These are phyloP conservation scores for Peronosclerospora sorghi DNA, from an alignment of 352 stramenopile species.

Conservation along the genomic window DNA sequence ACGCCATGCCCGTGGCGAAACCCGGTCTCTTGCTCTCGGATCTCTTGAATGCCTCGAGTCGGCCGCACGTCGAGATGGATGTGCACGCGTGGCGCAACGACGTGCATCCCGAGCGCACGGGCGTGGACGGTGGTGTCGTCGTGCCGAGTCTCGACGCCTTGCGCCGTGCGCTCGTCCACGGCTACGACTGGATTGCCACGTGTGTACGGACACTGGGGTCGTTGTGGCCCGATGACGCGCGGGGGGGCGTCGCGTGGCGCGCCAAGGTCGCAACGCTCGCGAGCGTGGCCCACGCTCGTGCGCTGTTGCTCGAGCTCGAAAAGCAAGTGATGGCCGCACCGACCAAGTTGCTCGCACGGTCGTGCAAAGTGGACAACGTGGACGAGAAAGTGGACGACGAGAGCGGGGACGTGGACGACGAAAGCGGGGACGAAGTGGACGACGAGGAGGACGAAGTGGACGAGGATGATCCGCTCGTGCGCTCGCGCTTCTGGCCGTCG, in stretches of 20 bases:
- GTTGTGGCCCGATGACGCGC: conserved; percentile 38
- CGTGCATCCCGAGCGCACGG: too few relatives aligned
- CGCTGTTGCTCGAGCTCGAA: conserved; percentile 44
- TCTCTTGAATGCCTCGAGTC: conserved; percentile 48
- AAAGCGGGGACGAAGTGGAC: conserved; percentile 61
- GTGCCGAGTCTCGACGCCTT: conserved; percentile 38
- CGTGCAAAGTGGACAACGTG: conserved; percentile 7
- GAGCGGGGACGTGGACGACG: conserved; percentile 25
- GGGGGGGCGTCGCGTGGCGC: conserved; percentile 35
- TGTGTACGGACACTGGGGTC: conserved; percentile 53
- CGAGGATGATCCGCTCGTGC: conserved; percentile 56
- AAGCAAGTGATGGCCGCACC: conserved; percentile 52
- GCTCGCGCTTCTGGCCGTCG: conserved; percentile 63
- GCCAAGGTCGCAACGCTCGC: conserved; percentile 27
- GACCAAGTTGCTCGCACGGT: conserved; percentile 14
- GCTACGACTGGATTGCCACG: conserved; percentile 52
- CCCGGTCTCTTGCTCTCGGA: conserved; percentile 66
- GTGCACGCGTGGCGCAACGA: conserved; percentile 59
- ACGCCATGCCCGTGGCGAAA: conserved; percentile 69
- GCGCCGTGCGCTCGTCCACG: conserved; percentile 39
- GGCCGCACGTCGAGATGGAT: conserved; percentile 8
- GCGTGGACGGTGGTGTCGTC: too few relatives aligned
- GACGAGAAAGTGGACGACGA: conserved; percentile 13
- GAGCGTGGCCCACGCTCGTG: conserved; percentile 28
- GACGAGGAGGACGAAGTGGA: conserved; percentile 65